phyloP scores from a whole-genome alignment of 1,139 yeast genomes.

The Debaryomyces sp. region DNA sequence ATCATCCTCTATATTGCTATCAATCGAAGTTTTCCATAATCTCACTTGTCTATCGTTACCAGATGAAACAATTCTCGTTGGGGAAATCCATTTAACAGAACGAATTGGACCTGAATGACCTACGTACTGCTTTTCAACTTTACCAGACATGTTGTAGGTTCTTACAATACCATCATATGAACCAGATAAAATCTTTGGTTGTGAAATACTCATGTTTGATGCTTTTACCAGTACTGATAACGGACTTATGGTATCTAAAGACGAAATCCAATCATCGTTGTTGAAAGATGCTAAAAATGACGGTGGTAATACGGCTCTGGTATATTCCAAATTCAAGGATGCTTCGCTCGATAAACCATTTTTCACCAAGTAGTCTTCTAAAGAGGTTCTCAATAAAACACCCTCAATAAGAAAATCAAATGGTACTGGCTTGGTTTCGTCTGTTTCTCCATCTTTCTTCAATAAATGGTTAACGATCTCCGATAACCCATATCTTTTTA shows the following conservation, averaged over 20 bases:
- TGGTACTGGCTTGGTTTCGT: conserved; percentile 68
- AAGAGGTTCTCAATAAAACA: conserved; percentile 70
- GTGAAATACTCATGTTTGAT: conserved; percentile 31
- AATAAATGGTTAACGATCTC: conserved; percentile 92
- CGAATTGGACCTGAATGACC: conserved; percentile 91
- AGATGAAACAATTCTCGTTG: conserved; percentile 76
- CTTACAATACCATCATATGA: conserved; percentile 94
- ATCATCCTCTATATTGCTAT: conserved; percentile 40
- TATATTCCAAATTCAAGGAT: conserved; percentile 79
- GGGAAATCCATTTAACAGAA: conserved; percentile 76
- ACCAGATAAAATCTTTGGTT: conserved; percentile 75
- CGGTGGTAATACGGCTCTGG: conserved; percentile 92
- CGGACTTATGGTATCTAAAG: conserved; percentile 57
- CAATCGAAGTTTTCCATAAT: conserved; percentile 77
- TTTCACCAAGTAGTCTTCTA: conserved; percentile 74
- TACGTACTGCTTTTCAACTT: conserved; percentile 74
- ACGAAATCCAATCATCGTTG: conserved; percentile 95
- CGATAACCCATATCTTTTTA: conserved; percentile 89
- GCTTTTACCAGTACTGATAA: conserved; percentile 27
- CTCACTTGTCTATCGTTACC: conserved; percentile 90
- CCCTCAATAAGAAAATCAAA: conserved; percentile 93
- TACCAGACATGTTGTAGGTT: conserved; percentile 84
- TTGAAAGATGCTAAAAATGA: conserved; percentile 83
- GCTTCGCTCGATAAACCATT: conserved; percentile 86
- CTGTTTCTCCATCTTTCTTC: conserved; percentile 31